Evolutionary conservation across 1,139 yeast genomes (phyloP), one percentile per base, ranked within the genome.

Genomic region (Geotrichum histeridarum): DNA sequence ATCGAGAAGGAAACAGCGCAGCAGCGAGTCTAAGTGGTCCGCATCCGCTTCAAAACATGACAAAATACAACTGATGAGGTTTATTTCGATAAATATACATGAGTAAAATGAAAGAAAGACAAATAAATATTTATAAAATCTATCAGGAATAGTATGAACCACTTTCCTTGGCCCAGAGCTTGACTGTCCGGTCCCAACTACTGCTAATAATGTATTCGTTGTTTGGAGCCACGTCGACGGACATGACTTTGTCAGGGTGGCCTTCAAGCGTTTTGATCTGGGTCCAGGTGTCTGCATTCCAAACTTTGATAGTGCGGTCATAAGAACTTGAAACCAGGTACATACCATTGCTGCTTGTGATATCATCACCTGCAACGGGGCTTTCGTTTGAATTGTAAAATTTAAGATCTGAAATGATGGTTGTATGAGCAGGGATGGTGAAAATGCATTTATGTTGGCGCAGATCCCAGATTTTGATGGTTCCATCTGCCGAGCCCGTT

Each of bases 391-490:
- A 38, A 14, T 46, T 38, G 57, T 75, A 76, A 61, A 86, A 84
- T 54, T 76, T 73, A 1, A 89, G 76, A 57, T 81, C 88, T 7
- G 95, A 82, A 0, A 91, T 82, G 27, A 89, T 68, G 64, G 80
- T 86, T 2, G 78, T 80, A 69, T 93, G 98, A 0, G 94, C 94
- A 1, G 91, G 84, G 2, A 93, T 80, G 1, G 85, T 75, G 46
- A 73, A 74, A 17, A 74, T 57, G 42, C 77, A 79, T 49, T 65
- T 67, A 11, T 70, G 66, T 61, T 68, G 74, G 49, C 99, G 76
- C 47, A 93, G 55, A 70, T 93, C 99, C 98, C 98, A 93, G 1
- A 91, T 75, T 63, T 86, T 85, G 9, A 89, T 77, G 1, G 83
- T 72, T 43, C 91, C 83, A 68, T 91, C 98, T 0, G 88, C 95